Evolutionary conservation across 495 filamentous ascomycete species (phyloP).

Genomic region (Aspergillus leporis): DNA sequence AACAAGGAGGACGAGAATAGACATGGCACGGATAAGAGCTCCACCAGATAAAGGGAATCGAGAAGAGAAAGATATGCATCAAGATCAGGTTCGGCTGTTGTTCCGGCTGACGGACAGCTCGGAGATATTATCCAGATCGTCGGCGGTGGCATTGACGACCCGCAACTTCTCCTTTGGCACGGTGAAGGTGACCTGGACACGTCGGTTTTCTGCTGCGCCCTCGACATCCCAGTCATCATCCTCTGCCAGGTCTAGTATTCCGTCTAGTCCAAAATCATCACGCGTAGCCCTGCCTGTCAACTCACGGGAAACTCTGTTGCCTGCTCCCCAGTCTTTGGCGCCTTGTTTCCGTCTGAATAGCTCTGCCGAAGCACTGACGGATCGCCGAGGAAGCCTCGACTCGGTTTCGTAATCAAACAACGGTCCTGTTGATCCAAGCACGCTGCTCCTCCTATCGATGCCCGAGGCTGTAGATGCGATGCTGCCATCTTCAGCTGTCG

Average conservation of each 20-base stretch:
- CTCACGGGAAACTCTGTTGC: slow-evolving; percentile 29
- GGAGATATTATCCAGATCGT: slow-evolving; percentile 37
- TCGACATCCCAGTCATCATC: slow-evolving; percentile 92
- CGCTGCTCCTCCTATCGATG: slow-evolving; percentile 37
- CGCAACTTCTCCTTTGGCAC: slow-evolving; percentile 81
- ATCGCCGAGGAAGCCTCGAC: slow-evolving; percentile 45
- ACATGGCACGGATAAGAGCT: no score
- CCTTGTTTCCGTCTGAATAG: slow-evolving; percentile 62
- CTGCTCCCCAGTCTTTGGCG: slow-evolving; percentile 56
- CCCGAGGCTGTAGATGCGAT: slow-evolving; percentile 31
- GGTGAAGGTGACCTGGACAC: slow-evolving; percentile 93
- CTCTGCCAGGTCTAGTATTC: slow-evolving; percentile 26
- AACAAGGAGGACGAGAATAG: no score
- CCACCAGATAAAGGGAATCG: no score
- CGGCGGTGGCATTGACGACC: slow-evolving; percentile 70
- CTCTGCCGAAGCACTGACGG: slow-evolving; percentile 59
- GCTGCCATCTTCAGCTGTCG: slow-evolving; percentile 13
- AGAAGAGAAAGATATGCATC: background rate
- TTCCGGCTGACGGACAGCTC: slow-evolving; percentile 30
- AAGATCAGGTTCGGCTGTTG: slow-evolving; percentile 15
- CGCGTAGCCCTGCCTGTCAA: slow-evolving; percentile 25
- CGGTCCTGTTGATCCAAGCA: slow-evolving; percentile 17
- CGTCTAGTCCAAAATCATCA: slow-evolving; percentile 36
- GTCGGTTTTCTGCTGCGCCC: slow-evolving; percentile 70
- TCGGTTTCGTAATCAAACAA: slow-evolving; percentile 10